Percentiles rank a stretch among this genome's conserved stretches.
These are phyloP conservation scores for Aspergillus hancockii DNA, from an alignment of 495 filamentous ascomycete species.

Conservation along the genomic window DNA sequence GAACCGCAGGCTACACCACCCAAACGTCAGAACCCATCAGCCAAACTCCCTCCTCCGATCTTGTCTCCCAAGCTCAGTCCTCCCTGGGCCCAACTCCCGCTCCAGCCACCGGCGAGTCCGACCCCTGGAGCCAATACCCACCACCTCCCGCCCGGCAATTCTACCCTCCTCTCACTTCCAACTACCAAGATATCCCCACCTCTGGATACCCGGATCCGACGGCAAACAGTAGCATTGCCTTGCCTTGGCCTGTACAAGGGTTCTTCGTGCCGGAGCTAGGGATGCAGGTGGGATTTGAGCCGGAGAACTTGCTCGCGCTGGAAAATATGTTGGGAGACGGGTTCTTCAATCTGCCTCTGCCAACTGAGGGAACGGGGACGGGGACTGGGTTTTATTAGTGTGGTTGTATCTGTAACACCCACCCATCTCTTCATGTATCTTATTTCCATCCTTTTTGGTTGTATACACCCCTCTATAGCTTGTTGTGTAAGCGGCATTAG, in stretches of 20 bases:
- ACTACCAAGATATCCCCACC: conserved; percentile 7
- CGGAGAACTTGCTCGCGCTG: conserved; percentile 35
- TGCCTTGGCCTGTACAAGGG: conserved; percentile 22
- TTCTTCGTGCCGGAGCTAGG: conserved; percentile 32
- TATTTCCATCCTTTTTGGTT: neutral
- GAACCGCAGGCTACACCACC: conserved; percentile 7
- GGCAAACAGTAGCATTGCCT: conserved; percentile 10
- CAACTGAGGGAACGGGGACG: conserved; percentile 29
- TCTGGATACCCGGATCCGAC: conserved; percentile 21
- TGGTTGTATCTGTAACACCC: neutral
- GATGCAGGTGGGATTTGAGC: conserved; percentile 27
- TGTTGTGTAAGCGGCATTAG: no score
- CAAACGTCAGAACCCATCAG: conserved; percentile 5
- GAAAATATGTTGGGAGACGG: conserved; percentile 41
- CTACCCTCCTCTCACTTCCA: conserved; percentile 17
- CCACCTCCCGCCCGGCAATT: conserved; percentile 9
- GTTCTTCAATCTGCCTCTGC: conserved; percentile 35
- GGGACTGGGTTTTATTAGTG: conserved; percentile 20
- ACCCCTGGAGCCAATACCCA: conserved; percentile 22
- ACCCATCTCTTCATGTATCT: neutral
- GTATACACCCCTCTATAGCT: neutral
- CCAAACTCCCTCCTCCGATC: conserved; percentile 11
- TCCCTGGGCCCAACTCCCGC: conserved; percentile 8
- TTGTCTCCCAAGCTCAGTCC: conserved; percentile 14
- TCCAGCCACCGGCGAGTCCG: conserved; percentile 7